Evolutionary conservation across 2,329 filamentous ascomycete genomes (phyloP).

Genomic region (Colletotrichum sp.): DNA sequence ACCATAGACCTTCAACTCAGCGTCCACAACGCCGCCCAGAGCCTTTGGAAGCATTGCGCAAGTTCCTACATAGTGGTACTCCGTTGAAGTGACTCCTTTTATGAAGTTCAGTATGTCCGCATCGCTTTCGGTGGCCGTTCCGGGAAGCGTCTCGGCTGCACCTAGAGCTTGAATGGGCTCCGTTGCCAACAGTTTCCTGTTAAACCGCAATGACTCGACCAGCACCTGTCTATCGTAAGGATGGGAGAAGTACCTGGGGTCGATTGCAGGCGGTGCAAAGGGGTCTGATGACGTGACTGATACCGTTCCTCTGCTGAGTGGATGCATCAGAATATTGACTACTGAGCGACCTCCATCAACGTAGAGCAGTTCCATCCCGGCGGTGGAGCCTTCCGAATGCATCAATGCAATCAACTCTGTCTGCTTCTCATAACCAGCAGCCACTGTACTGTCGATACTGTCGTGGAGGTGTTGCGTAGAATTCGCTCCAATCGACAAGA

Average conservation of each 20-base stretch:
- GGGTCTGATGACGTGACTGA: constrained; percentile 39
- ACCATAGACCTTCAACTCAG: constrained; percentile 29
- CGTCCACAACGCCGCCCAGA: constrained; percentile 31
- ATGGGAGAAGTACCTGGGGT: constrained; percentile 11
- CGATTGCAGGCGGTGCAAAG: constrained; percentile 20
- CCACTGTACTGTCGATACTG: constrained; percentile 35
- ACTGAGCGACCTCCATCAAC: constrained; percentile 30
- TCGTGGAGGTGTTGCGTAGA: constrained; percentile 35
- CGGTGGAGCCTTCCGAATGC: constrained; percentile 28
- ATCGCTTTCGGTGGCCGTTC: constrained; percentile 21
- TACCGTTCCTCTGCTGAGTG: constrained; percentile 43
- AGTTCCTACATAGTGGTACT: constrained; percentile 28
- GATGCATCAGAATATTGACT: constrained; percentile 39
- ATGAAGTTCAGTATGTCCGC: background rate
- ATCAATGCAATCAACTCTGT: constrained; percentile 32
- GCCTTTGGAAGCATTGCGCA: constrained; percentile 29
- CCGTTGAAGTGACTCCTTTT: background rate
- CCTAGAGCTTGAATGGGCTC: background rate
- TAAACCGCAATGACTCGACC: constrained; percentile 21
- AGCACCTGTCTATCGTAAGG: background rate
- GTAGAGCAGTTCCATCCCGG: constrained; percentile 34
- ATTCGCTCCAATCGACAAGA: constrained; percentile 30
- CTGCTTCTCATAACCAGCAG: constrained; percentile 41
- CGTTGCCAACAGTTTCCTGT: background rate
- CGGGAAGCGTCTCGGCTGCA: constrained; percentile 22